phyloP scores from a whole-genome alignment of 2,329 filamentous ascomycete species.

The Claviceps paspali region DNA sequence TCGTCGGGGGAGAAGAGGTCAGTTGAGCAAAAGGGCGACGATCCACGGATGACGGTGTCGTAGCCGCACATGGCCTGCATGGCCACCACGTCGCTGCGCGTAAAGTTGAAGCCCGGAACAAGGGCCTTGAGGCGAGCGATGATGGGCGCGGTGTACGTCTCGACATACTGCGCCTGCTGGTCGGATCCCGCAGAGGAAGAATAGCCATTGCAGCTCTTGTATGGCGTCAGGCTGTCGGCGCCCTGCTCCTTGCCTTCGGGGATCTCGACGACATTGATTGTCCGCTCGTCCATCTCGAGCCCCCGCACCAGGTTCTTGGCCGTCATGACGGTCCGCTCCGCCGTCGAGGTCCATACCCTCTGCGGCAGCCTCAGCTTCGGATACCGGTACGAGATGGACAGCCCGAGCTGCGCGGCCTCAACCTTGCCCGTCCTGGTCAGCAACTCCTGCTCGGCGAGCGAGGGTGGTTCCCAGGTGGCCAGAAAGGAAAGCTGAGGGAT shows the following conservation, averaged over 20 bases:
- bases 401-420: slow-evolving; percentile 45
- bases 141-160: slow-evolving; percentile 45
- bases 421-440: slow-evolving; percentile 45
- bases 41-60: slow-evolving; percentile 47
- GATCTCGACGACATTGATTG: slow-evolving; percentile 38
- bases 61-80: slow-evolving; percentile 54
- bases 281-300: slow-evolving; percentile 34
- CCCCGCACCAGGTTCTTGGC: slow-evolving; percentile 43
- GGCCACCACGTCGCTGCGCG: slow-evolving; percentile 43
- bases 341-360: slow-evolving; percentile 46
- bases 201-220: slow-evolving; percentile 49
- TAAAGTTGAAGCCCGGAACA: slow-evolving; percentile 47
- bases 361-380: slow-evolving; percentile 34
- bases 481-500: slow-evolving; percentile 42
- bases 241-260: slow-evolving; percentile 41
- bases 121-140: slow-evolving; percentile 37
- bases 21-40: slow-evolving; percentile 44
- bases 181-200: slow-evolving; percentile 40
- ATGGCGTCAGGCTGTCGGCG: slow-evolving; percentile 46
- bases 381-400: slow-evolving; percentile 38
- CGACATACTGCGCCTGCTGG: slow-evolving; percentile 32
- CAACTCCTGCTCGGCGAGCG: slow-evolving; percentile 40
- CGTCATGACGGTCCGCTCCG: slow-evolving; percentile 43
- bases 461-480: slow-evolving; percentile 38
- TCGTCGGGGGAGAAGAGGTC: slow-evolving; percentile 44